These are phyloP conservation scores for Gastrodia elata DNA, from an alignment of 106 monocot genomes.

Conservation along the genomic window DNA sequence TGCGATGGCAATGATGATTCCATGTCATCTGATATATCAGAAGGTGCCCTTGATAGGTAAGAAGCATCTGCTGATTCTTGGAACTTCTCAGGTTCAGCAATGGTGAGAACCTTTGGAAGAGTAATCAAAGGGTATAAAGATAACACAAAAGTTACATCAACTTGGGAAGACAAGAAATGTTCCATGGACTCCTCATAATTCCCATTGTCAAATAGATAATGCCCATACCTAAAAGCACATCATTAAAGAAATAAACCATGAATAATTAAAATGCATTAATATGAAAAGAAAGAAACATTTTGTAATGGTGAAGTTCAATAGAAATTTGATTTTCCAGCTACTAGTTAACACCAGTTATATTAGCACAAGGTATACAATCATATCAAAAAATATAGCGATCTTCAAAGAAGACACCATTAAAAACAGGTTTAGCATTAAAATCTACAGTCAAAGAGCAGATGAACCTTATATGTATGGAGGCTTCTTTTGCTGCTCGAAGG, in stretches of 20 bases:
- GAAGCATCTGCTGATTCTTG: conserved; percentile 33
- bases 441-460: background rate
- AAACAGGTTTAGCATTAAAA: background rate
- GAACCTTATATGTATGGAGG: conserved; percentile 87
- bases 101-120: conserved; percentile 50
- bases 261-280: background rate
- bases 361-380: background rate
- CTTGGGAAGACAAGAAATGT: conserved; percentile 89
- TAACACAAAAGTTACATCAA: conserved; percentile 85
- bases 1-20: conserved; percentile 43
- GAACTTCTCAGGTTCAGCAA: conserved; percentile 34
- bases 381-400: background rate
- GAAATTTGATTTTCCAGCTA: background rate
- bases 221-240: conserved; percentile 61
- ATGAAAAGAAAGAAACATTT: background rate
- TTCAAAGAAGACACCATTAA: background rate
- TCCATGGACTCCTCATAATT: conserved; percentile 90
- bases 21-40: conserved; percentile 77
- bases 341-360: background rate
- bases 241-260: background rate
- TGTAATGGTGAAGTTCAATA: background rate
- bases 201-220: conserved; percentile 82
- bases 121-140: conserved; percentile 69
- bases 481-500: conserved; percentile 82
- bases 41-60: conserved; percentile 52